Evolutionary conservation across 495 filamentous ascomycete species (phyloP), one percentile per base, ranked within the genome.

Genomic region (Trichoderma orchidacearum): DNA sequence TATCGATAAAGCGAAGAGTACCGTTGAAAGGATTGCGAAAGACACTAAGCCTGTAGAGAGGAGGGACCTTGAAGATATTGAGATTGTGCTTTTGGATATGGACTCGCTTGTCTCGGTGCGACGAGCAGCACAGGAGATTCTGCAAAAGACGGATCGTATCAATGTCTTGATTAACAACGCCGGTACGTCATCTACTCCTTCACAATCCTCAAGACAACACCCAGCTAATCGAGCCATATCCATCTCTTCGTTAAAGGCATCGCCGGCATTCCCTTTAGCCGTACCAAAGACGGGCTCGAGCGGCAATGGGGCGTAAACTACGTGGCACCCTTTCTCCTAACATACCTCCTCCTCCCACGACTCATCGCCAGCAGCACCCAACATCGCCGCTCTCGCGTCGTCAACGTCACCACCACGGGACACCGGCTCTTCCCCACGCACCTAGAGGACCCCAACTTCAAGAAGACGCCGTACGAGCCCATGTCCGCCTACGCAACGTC

Each of bases 401-500:
- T 58, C 21, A 61, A 59, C 12, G 56, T 50, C 8, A 61, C 8
- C 61, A 67, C 54, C 11, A 36, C 34, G 3, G 34, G 34, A 36
- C 34, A 36, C n/a, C 12, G 34, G n/a, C 34, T 36, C 4, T 36
- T 36, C 34, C 34, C 34, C 12, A 13, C 34, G 3, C 34, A 36
- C 11, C 34, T 36, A 6, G 34, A 36, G 3, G 34, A 36, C 34
- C 34, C 34, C 12, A 7, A 27, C 8, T 23, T 48, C 1, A 5
- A 25, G 13, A 27, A 5, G 18, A 27, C 7, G 1, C 18, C 18
- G 7, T 85, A 83, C 63, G 71, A 78, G 45, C 68, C 72, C 21
- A 77, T 72, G 56, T 58, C 75, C 48, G 76, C 77, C 5, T 83
- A 84, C 41, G 76, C 70, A 12, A 72, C 78, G 55, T 79, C 77